Conservation (phyloP, 129 eudicot genomes). For the Dittrichia graveolens region DNA sequence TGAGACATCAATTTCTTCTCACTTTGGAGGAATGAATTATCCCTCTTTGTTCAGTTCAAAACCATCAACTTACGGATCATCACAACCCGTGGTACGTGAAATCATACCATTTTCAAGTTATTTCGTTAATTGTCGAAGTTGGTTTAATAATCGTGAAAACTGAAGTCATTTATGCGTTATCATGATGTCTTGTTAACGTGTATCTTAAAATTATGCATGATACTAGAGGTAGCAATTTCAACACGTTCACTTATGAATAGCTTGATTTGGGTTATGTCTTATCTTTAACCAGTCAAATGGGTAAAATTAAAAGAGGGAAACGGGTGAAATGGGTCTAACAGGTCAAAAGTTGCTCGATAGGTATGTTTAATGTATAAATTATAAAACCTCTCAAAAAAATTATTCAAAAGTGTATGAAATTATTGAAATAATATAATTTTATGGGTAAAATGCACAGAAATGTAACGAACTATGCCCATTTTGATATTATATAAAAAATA, state of each 20-base stretch:
- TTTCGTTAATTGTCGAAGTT: background rate
- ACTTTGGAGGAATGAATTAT: conserved; percentile 95
- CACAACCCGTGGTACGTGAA: conserved; percentile 66
- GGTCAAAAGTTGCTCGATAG: background rate
- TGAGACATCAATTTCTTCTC: conserved; percentile 97
- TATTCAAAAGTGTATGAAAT: background rate
- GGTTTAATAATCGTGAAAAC: background rate
- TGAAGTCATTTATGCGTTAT: background rate
- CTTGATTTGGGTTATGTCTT: too few species aligned
- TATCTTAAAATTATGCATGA: background rate
- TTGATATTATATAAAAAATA: too few species aligned
- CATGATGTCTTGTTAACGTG: background rate
- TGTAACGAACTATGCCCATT: background rate
- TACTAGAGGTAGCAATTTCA: background rate
- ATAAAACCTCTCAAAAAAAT: background rate
- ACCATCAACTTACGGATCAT: conserved; percentile 64
- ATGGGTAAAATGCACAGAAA: background rate
- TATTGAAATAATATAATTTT: background rate
- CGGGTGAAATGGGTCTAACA: too few species aligned
- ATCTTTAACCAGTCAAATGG: too few species aligned
- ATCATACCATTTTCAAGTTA: background rate
- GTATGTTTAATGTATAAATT: background rate
- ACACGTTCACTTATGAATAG: too few species aligned
- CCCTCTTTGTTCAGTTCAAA: conserved; percentile 95
- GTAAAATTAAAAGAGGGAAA: too few species aligned